Evolutionary conservation across 2,329 filamentous ascomycete species (phyloP).

Genomic region (Dactylellina cionopaga): DNA sequence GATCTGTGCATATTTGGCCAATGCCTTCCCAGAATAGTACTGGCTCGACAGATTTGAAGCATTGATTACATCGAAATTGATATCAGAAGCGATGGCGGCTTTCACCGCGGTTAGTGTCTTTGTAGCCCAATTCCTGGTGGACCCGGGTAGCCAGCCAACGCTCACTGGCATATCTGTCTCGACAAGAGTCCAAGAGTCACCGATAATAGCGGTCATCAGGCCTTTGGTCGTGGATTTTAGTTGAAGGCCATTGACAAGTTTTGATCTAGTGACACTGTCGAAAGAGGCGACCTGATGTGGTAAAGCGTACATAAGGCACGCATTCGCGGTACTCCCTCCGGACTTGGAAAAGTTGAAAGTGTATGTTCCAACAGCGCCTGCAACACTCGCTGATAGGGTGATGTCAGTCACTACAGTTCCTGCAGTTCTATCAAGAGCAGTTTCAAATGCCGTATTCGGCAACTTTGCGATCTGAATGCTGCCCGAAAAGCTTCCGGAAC

Average conservation of each 20-base stretch:
- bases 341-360: constrained; percentile 76
- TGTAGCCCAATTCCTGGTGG: constrained; percentile 20
- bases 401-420: constrained; percentile 78
- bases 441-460: constrained; percentile 65
- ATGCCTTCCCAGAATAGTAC: constrained; percentile 89
- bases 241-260: constrained; percentile 65
- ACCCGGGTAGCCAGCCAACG: constrained; percentile 68
- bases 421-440: constrained; percentile 76
- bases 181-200: constrained; percentile 78
- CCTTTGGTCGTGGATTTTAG: constrained; percentile 89
- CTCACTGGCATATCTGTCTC: constrained; percentile 76
- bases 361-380: constrained; percentile 74
- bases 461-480: constrained; percentile 85
- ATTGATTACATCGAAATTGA: constrained; percentile 77
- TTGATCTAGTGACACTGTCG: constrained; percentile 66
- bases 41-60: constrained; percentile 80
- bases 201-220: constrained; percentile 75
- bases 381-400: constrained; percentile 71
- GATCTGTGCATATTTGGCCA: constrained; percentile 79
- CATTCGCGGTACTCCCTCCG: constrained; percentile 68
- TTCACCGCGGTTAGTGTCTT: constrained; percentile 65
- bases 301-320: constrained; percentile 83
- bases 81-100: constrained; percentile 73
- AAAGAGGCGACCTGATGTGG: constrained; percentile 87
- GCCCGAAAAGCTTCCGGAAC: constrained; percentile 77